These are phyloP conservation scores for Mastigamoeba balamuthi DNA, from an alignment of 78 protist genomes.

Conservation along the genomic window DNA sequence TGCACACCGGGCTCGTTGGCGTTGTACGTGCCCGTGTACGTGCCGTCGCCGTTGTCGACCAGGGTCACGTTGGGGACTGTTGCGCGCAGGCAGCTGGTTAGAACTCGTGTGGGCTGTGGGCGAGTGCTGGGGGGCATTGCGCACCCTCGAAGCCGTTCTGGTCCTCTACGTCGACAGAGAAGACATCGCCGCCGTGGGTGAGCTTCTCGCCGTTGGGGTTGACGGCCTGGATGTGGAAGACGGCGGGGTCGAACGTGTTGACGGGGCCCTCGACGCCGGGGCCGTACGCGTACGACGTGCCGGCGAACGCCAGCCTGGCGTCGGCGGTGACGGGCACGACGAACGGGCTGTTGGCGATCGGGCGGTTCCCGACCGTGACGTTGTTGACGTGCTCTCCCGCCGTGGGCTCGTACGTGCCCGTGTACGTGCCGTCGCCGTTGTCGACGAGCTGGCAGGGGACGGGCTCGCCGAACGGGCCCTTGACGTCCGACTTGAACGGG, in stretches of 20 bases:
- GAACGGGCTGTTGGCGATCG: neutral
- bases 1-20: neutral
- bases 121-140: neutral
- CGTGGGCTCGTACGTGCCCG: neutral
- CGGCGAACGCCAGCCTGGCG: neutral
- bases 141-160: neutral
- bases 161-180: neutral
- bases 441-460: neutral
- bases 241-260: conserved; percentile 39
- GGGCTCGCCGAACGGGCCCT: neutral
- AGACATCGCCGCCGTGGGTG: conserved; percentile 48
- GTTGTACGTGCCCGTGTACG: conserved; percentile 44
- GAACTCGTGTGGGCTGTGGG: conserved; percentile 30
- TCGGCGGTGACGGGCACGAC: neutral
- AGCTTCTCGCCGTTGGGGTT: conserved; percentile 10
- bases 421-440: neutral
- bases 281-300: conserved; percentile 27
- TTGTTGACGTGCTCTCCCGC: neutral
- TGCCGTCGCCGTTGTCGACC: conserved; percentile 57
- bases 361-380: neutral
- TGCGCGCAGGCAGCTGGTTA: no score
- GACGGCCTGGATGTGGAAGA: conserved; percentile 48
- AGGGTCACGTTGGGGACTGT: conserved; percentile 6
- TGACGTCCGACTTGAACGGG: neutral
- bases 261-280: conserved; percentile 37